These are phyloP conservation scores for Geotrichum reessii DNA, from an alignment of 1,139 yeast genomes.

Conservation along the genomic window DNA sequence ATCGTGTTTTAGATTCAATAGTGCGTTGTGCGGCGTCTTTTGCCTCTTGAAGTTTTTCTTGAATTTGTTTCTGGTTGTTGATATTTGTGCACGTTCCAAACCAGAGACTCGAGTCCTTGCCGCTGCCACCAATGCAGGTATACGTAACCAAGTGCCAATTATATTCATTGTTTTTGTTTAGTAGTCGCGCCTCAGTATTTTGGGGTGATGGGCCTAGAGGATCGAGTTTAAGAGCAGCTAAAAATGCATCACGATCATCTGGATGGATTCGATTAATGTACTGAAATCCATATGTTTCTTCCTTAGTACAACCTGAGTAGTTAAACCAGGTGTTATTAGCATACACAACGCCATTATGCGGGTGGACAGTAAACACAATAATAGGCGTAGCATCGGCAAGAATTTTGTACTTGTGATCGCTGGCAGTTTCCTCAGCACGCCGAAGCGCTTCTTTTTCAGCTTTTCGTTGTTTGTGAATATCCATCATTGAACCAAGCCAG, in stretches of 20 bases:
- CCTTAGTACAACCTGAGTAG: conserved; percentile 31
- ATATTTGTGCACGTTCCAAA: conserved; percentile 37
- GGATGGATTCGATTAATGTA: conserved; percentile 29
- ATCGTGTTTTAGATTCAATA: conserved; percentile 84
- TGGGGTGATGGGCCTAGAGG: conserved; percentile 18
- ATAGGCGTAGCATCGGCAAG: conserved; percentile 36
- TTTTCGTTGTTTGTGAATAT: conserved; percentile 34
- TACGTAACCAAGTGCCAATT: conserved; percentile 34
- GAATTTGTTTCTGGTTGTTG: conserved; percentile 37
- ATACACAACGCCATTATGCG: conserved; percentile 32
- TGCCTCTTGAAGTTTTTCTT: conserved; percentile 71
- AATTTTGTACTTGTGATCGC: conserved; percentile 34
- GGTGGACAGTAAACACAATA: conserved; percentile 34
- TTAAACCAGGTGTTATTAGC: conserved; percentile 36
- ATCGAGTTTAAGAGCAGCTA: conserved; percentile 22
- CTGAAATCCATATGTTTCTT: conserved; percentile 33
- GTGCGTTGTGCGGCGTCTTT: conserved; percentile 88
- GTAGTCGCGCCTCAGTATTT: conserved; percentile 29
- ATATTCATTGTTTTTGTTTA: conserved; percentile 29
- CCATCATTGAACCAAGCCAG: conserved; percentile 38
- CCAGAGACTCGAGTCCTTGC: conserved; percentile 24
- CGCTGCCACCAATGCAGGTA: conserved; percentile 26
- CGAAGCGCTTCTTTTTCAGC: conserved; percentile 33
- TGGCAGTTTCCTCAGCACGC: conserved; percentile 32
- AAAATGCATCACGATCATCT: conserved; percentile 32